Percentiles rank a stretch among this genome's conserved stretches.
Evolutionary conservation across 257 asterid species (phyloP).

Genomic region (Scutellaria barbata): DNA sequence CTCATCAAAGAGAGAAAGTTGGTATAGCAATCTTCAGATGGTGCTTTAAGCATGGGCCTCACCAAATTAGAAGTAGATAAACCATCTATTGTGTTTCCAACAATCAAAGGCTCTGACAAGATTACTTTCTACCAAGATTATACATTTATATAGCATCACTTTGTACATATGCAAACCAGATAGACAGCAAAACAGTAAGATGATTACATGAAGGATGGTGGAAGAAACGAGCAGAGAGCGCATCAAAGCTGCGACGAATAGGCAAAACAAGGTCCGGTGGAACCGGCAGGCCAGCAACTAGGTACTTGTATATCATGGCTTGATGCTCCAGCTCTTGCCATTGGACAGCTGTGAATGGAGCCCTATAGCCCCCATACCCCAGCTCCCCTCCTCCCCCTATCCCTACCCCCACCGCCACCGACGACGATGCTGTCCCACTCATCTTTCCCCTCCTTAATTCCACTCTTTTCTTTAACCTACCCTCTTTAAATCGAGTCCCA

Average conservation of each 20-base stretch:
- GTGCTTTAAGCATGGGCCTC: conserved; percentile 15
- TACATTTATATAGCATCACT: background rate
- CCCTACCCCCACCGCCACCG: conserved; percentile 53
- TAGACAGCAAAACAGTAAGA: conserved; percentile 25
- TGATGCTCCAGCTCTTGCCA: conserved; percentile 99
- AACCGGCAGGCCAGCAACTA: conserved; percentile 83
- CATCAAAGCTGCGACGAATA: conserved; percentile 86
- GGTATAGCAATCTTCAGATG: background rate
- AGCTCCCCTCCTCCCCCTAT: conserved; percentile 55
- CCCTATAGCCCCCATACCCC: conserved; percentile 65
- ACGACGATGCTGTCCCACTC: conserved; percentile 65
- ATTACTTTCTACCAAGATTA: background rate
- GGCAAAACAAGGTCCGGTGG: conserved; percentile 92
- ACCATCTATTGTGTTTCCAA: background rate
- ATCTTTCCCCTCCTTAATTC: conserved; percentile 38
- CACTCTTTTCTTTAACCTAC: conserved; percentile 18
- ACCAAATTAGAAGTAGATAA: conserved; percentile 3
- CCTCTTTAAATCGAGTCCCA: conserved; percentile 38
- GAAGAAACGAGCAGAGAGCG: conserved; percentile 76
- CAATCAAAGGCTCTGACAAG: conserved; percentile 13
- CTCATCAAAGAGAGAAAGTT: background rate
- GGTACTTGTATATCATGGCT: conserved; percentile 94
- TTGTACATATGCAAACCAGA: background rate
- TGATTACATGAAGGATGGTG: conserved; percentile 73
- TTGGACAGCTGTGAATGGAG: conserved; percentile 88